These are phyloP conservation scores for Bryum argenteum DNA, from an alignment of 225 moss, liverwort and hornwort species.

Conservation along the genomic window DNA sequence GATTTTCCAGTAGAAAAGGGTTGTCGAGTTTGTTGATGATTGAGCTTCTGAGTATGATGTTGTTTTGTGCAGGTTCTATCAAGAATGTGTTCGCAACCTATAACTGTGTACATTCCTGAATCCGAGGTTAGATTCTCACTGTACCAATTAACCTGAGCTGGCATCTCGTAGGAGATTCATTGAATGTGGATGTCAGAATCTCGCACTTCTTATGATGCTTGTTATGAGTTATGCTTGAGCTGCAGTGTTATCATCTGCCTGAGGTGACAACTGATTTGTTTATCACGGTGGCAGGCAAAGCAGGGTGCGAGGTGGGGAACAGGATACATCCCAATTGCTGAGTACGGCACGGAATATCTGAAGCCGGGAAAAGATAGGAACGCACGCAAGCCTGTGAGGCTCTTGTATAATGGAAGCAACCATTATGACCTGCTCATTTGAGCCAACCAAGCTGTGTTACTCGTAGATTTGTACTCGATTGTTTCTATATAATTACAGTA, in stretches of 20 bases:
- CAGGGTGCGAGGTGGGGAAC: slow-evolving; percentile 63
- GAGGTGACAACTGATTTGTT: slow-evolving; percentile 1
- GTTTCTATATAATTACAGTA: not conserved
- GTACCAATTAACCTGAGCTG: slow-evolving; percentile 12
- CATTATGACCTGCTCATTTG: slow-evolving; percentile 88
- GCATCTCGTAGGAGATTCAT: not conserved
- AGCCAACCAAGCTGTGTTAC: slow-evolving; percentile 22
- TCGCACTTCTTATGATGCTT: no score
- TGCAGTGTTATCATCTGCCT: not conserved
- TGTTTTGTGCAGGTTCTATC: slow-evolving; percentile 70
- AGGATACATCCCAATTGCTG: slow-evolving; percentile 88
- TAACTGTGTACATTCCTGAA: slow-evolving; percentile 90
- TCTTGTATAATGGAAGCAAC: slow-evolving; percentile 93
- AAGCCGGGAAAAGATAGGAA: slow-evolving; percentile 72
- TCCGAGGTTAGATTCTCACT: slow-evolving; percentile 65
- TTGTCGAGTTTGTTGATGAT: not conserved
- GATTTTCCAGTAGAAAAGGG: no score
- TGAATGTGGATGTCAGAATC: not conserved
- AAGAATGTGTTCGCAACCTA: slow-evolving; percentile 86
- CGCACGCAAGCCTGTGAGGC: slow-evolving; percentile 83
- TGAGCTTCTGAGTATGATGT: slow-evolving; percentile 1
- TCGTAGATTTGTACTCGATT: slow-evolving; percentile 1
- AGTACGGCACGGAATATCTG: slow-evolving; percentile 75
- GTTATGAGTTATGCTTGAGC: not conserved
- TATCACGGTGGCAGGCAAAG: slow-evolving; percentile 63